Base-by-base conservation (phyloP, 2,329 filamentous ascomycete species). In the Claviceps paspali region DNA sequence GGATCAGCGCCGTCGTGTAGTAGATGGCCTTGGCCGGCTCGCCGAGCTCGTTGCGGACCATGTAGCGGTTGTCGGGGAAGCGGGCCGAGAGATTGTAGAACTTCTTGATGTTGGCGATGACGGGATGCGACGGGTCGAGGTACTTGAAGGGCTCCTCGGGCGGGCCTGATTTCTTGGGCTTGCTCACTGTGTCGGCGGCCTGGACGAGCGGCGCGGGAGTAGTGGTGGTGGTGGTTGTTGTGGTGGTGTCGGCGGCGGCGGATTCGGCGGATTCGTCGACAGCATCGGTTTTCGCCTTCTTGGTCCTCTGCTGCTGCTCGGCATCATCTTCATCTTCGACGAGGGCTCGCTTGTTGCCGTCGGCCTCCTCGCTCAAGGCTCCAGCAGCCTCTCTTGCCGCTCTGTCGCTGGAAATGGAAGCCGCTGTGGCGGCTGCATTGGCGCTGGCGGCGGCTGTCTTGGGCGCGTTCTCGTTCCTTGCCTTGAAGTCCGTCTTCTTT, bases 91-190 rank as follows among this genome's bases (percentile, higher is more conserved):
- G 68, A 37, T 80, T 69, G 64, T 96, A 98, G 62, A 96, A 96
- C 2, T 72, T 58, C 50, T 78, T 80, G 52, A 98, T 88, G 38
- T 70, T 68, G 43, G 76, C 57, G 38, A 98, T 78, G 41, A 91
- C 83, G 2, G 76, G 64, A 54, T 95, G 83, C 19, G 79, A 70
- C 0, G 75, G 60, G 7, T 77, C 60, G 29, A 98, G 71, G 54
- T 86, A 98, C 55, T 94, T 95, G 70, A 94, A 98, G 4, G 87
- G 83, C 56, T 98, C 91, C 57, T 96, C 91, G 45, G 77, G 69
- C 12, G 72, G 73, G 34, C 65, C 67, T 41, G 67, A 67, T 54
- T 53, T 60, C 54, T 50, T 58, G 41, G 57, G 55, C 44, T 59
- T 61, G 40, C 45, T 33, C 9, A 6, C 32, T 15, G 19, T 38